Conservation (phyloP, 768 basidiomycete species). For the Clavulina sp. region DNA sequence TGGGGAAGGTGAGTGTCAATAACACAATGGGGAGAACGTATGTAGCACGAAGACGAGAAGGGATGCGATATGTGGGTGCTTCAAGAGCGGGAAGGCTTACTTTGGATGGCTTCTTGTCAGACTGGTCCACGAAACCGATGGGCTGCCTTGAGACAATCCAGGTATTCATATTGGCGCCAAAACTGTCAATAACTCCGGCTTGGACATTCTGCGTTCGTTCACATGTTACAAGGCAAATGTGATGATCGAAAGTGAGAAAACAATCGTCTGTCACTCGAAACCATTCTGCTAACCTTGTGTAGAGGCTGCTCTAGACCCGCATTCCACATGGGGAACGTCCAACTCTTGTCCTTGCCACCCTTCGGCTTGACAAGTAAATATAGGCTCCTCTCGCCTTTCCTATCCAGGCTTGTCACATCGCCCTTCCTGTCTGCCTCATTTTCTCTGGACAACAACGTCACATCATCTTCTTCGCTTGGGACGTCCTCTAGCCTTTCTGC, state of each 20-base stretch:
- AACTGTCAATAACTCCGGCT: constrained; percentile 48
- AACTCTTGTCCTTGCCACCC: constrained; percentile 30
- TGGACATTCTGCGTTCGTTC: constrained; percentile 68
- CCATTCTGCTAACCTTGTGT: constrained; percentile 42
- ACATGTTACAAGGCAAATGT: constrained; percentile 4
- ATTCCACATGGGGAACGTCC: constrained; percentile 67
- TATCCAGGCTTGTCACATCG: constrained; percentile 60
- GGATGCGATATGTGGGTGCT: neutral
- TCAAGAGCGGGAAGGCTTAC: constrained; percentile 12
- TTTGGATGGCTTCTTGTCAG: too few species aligned
- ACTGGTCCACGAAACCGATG: constrained; percentile 50
- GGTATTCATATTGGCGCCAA: constrained; percentile 72
- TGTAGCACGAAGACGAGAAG: neutral
- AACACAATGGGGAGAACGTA: neutral
- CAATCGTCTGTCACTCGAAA: neutral
- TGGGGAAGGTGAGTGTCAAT: neutral
- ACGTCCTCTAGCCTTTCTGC: constrained; percentile 35
- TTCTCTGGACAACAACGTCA: constrained; percentile 29
- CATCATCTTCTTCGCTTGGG: constrained; percentile 26
- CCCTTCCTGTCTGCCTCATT: constrained; percentile 40
- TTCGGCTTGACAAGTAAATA: constrained; percentile 68
- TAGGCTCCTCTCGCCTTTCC: constrained; percentile 68
- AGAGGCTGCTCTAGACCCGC: constrained; percentile 48
- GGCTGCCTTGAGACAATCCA: constrained; percentile 90
- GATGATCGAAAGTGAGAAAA: neutral